Conservation (phyloP, 2,329 filamentous ascomycete species). For the Fusarium sp. region DNA sequence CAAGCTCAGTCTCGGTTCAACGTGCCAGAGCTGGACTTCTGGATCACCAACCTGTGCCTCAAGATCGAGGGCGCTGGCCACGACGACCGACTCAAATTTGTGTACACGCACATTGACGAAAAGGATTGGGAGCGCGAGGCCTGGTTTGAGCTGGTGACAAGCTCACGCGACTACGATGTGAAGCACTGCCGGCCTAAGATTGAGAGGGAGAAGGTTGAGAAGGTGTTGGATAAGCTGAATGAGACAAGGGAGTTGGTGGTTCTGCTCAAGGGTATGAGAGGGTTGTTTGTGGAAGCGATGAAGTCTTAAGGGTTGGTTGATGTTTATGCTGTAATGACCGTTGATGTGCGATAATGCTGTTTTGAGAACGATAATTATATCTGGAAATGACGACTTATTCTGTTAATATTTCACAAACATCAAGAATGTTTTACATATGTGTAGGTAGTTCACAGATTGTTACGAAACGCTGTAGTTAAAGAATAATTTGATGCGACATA, state of each 20-base stretch:
- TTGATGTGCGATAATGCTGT: constrained; percentile 27
- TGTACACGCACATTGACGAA: constrained; percentile 89
- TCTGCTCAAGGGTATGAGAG: constrained; percentile 85
- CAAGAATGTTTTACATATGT: neutral
- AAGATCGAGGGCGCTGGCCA: constrained; percentile 89
- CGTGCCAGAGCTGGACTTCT: constrained; percentile 93
- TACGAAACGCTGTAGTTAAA: neutral
- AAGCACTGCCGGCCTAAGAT: constrained; percentile 85
- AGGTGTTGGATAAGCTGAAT: constrained; percentile 82
- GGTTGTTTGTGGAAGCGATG: constrained; percentile 78
- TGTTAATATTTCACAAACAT: neutral
- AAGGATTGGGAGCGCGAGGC: constrained; percentile 89
- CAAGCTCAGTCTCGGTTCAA: constrained; percentile 90
- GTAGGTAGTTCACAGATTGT: neutral
- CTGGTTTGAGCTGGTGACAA: constrained; percentile 91
- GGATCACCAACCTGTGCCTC: constrained; percentile 91
- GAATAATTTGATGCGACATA: neutral
- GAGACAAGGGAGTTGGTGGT: constrained; percentile 80
- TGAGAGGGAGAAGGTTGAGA: constrained; percentile 81
- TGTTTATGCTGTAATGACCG: constrained; percentile 19
- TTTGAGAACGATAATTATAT: constrained; percentile 21
- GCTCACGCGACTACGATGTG: constrained; percentile 86
- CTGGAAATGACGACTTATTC: neutral
- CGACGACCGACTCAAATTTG: constrained; percentile 88
- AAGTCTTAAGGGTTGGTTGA: constrained; percentile 58